These are phyloP conservation scores for Chalciporus chontae DNA, from an alignment of 768 basidiomycete species.

Conservation along the genomic window DNA sequence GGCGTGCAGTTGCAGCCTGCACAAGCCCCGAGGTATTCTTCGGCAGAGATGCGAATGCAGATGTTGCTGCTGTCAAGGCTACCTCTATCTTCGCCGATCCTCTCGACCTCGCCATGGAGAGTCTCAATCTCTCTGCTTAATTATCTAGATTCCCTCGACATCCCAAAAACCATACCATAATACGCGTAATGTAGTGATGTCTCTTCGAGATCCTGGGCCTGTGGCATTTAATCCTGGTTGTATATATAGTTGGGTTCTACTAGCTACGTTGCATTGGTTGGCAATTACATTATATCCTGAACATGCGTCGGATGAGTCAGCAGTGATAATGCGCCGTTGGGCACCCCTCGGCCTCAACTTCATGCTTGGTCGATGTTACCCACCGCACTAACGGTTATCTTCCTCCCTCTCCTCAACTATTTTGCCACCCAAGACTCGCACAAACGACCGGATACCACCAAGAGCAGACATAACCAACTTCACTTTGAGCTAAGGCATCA, in stretches of 20 bases:
- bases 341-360: background rate
- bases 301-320: slow-evolving; percentile 19
- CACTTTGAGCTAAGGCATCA: slow-evolving; percentile 60
- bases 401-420: slow-evolving; percentile 40
- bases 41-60: slow-evolving; percentile 40
- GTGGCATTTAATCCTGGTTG: slow-evolving; percentile 5
- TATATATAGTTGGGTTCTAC: background rate
- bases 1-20: slow-evolving; percentile 92
- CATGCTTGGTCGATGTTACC: slow-evolving; percentile 31
- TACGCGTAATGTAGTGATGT: slow-evolving; percentile 7
- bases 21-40: slow-evolving; percentile 92
- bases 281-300: background rate
- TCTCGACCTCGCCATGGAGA: slow-evolving; percentile 63
- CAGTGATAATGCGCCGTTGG: background rate
- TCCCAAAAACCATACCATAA: slow-evolving; percentile 13
- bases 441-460: background rate
- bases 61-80: slow-evolving; percentile 33
- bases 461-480: slow-evolving; percentile 20
- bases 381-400: slow-evolving; percentile 44
- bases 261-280: background rate
- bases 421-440: slow-evolving; percentile 11
- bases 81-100: slow-evolving; percentile 47
- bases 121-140: slow-evolving; percentile 31
- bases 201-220: background rate
- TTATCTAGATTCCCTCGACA: background rate